Base-by-base conservation (phyloP, 495 filamentous ascomycete genomes). In the Penicillium taxi region DNA sequence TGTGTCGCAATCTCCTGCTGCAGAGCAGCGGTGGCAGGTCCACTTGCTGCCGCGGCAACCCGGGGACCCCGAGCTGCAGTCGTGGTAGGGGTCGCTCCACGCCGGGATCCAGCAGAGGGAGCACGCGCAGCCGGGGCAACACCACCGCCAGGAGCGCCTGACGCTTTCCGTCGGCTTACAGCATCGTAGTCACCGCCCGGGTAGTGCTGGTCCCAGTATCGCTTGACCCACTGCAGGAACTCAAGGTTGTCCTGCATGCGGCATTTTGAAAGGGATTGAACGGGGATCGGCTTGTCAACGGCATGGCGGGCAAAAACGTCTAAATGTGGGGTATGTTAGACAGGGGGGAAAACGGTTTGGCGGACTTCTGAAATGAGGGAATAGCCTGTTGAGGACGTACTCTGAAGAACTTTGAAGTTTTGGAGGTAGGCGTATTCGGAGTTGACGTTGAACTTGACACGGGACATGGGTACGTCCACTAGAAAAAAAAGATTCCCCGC, bases 241-340 rank as follows among this genome's bases (percentile, higher is more conserved):
- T 96, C 93, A 43, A 98, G 86, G 69, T 98, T 98, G 59, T 98
- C 91, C 67, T 98, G 91, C 86, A 98, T 96, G 68, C 93, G 94
- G 73, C 91, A 98, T 64, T 96, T 96, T 45, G 87, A 74, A 38
- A 98, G 80, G 47, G 75, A 67, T 60, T 94, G 80, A 50, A 96
- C 82, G 47, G 87, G 88, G 43, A 96, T 77, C 16, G 80, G 78
- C 48, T 85, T 86, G 37, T 96, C 86, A 59, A 98, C 77, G 23
- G 72, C 59, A 66, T 96, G 90, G 48, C 80, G 78, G 23, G 82
- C 75, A 58, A 96, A 96, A 30, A 77, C 70, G 58, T 82, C 88
- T 94, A 41, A n/a, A 30, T 9, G 31, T 24, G 21, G 25, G 13
- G 20, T 18, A 33, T 20, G 28, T 42, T 38, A 37, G 35, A 32